Evolutionary conservation across 192 early-diverging fungal genomes (phyloP).

Genomic region (Jimgerdemannia flammicorona): DNA sequence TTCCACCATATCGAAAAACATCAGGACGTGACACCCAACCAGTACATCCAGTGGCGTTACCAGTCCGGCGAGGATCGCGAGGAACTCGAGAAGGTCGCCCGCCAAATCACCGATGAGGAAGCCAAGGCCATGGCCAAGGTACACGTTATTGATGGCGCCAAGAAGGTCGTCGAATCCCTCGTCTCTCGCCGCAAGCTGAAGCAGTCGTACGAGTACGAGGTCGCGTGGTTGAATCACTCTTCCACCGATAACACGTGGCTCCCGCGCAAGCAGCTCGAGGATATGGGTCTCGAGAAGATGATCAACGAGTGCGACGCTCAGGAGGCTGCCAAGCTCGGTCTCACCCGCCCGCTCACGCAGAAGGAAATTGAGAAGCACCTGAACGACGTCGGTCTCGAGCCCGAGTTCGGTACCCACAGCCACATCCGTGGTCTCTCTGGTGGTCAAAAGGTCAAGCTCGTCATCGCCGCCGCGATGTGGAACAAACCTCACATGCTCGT

Average conservation of each 20-base stretch:
- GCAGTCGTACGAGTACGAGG: slow-evolving; percentile 80
- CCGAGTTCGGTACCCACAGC: slow-evolving; percentile 71
- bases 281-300: slow-evolving; percentile 74
- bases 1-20: slow-evolving; percentile 86
- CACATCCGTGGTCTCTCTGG: slow-evolving; percentile 67
- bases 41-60: slow-evolving; percentile 84
- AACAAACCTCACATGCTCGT: slow-evolving; percentile 88
- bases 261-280: slow-evolving; percentile 65
- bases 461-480: slow-evolving; percentile 82
- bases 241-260: slow-evolving; percentile 71
- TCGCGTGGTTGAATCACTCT: slow-evolving; percentile 63
- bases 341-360: slow-evolving; percentile 66
- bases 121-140: slow-evolving; percentile 51
- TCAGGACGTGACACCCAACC: slow-evolving; percentile 68
- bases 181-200: slow-evolving; percentile 78
- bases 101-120: slow-evolving; percentile 65
- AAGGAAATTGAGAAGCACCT: slow-evolving; percentile 71
- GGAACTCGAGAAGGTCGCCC: slow-evolving; percentile 69
- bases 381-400: slow-evolving; percentile 70
- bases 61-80: slow-evolving; percentile 73
- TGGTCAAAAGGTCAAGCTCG: slow-evolving; percentile 86
- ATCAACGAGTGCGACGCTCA: slow-evolving; percentile 72
- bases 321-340: slow-evolving; percentile 72
- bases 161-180: slow-evolving; percentile 57
- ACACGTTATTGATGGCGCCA: slow-evolving; percentile 50